Base-by-base conservation (phyloP, 345 rosid species). In the Pistacia vera region DNA sequence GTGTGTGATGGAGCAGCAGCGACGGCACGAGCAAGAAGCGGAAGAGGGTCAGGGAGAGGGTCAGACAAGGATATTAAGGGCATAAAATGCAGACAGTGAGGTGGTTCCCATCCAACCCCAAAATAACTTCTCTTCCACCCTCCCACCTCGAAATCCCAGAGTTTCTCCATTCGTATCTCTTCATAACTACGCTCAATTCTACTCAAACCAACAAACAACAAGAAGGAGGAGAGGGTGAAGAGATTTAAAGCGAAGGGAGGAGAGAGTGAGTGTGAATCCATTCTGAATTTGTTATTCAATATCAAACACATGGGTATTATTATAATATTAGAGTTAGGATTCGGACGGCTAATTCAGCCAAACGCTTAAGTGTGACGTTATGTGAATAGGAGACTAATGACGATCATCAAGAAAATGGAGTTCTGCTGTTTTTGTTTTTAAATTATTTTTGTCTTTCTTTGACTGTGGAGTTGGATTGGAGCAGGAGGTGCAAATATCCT, bases 21-120 rank as follows among this genome's bases (percentile, higher is more conserved):
- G 69, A 85, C 81, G 20, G 93, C 88, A 17, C 86, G 90, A n/a
- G 95, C 81, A 46, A 91, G 90, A 18, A 90, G 77, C 4, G 91
- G 90, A n/a, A 88, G 76, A 30, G 91, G 89, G 73, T 88, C 85
- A 13, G 89, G 85, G 3, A 83, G 75, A 71, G 85, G 74, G 51
- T 75, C 81, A 10, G 84, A 75, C 63, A 59, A 41, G 46, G 84
- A 76, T 16, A 87, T 72, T 28, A 87, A 28, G 11, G 91, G 89
- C 79, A 91, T 89, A 72, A 91, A n/a, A 91, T 73, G 66, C 96
- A 91, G 67, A 91, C 86, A 11, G 96, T 91, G 96, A 91, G n/a
- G 96, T 91, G 11, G 92, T 81, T 30, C 93, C 92, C 96, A 56
- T 91, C 96, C 77, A 91, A 66, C 5, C 96, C 96, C 67, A 91